phyloP scores from a whole-genome alignment of 768 basidiomycete species.

The Phlebiopsis flavidoalba region DNA sequence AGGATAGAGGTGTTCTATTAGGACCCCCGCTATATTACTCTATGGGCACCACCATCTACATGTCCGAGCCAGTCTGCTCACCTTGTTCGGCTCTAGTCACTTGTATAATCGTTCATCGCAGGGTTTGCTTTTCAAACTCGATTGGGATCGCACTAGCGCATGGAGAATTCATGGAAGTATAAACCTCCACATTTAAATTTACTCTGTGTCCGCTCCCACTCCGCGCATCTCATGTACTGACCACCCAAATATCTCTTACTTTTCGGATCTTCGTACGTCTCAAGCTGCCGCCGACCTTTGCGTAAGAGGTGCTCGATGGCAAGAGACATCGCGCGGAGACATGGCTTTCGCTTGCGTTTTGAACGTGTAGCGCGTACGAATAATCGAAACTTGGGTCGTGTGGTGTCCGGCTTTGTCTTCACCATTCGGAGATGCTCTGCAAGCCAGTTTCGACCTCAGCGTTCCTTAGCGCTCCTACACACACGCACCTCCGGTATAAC shows the following conservation, averaged over 20 bases:
- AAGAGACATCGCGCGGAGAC: conserved; percentile 59
- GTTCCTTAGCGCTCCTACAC: background rate
- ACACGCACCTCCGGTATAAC: conserved; percentile 48
- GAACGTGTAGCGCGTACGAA: conserved; percentile 70
- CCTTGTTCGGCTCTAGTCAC: too few relatives aligned
- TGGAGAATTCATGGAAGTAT: too few relatives aligned
- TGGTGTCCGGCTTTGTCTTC: conserved; percentile 53
- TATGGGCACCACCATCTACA: too few relatives aligned
- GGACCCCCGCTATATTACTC: too few relatives aligned
- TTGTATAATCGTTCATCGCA: too few relatives aligned
- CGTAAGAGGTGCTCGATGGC: conserved; percentile 76
- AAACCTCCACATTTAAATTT: too few relatives aligned
- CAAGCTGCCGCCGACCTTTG: conserved; percentile 59
- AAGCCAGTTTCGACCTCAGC: background rate
- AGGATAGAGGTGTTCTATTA: too few relatives aligned
- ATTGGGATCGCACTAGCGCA: too few relatives aligned
- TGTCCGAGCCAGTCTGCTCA: too few relatives aligned
- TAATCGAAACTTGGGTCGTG: conserved; percentile 62
- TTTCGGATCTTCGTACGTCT: conserved; percentile 60
- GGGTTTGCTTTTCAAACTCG: too few relatives aligned
- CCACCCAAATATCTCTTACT: conserved; percentile 72
- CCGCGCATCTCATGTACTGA: conserved; percentile 65
- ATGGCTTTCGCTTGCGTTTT: conserved; percentile 55
- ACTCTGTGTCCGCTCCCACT: conserved; percentile 41
- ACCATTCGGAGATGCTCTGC: conserved; percentile 76